These are phyloP conservation scores for Tolypocladium guangdongense DNA, from an alignment of 2,329 filamentous ascomycete genomes.

Conservation along the genomic window DNA sequence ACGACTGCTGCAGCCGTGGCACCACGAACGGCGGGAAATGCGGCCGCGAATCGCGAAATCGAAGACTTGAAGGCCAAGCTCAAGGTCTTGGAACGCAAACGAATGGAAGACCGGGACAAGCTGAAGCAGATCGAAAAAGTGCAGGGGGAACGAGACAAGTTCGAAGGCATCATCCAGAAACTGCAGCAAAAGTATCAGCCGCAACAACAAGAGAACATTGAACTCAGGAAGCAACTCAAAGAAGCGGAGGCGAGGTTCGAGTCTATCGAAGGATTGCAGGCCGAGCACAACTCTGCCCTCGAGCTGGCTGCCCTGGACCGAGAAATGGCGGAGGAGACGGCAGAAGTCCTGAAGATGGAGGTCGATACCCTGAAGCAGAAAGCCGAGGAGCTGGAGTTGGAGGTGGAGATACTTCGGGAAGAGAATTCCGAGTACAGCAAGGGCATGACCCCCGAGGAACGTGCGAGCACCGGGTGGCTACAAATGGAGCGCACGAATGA, in stretches of 20 bases:
- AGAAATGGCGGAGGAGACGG: slow-evolving; percentile 92
- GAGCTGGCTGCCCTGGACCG: slow-evolving; percentile 84
- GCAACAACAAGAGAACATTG: slow-evolving; percentile 67
- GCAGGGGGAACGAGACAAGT: slow-evolving; percentile 66
- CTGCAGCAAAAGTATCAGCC: slow-evolving; percentile 81
- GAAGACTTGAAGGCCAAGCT: slow-evolving; percentile 86
- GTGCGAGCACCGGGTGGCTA: slow-evolving; percentile 75
- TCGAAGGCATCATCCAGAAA: slow-evolving; percentile 79
- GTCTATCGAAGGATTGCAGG: slow-evolving; percentile 58
- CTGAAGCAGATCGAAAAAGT: slow-evolving; percentile 67
- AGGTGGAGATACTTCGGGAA: slow-evolving; percentile 75
- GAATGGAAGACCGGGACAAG: slow-evolving; percentile 75
- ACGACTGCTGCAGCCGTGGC: slow-evolving; percentile 17
- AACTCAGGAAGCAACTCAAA: slow-evolving; percentile 67
- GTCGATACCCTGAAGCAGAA: slow-evolving; percentile 65
- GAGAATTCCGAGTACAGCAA: slow-evolving; percentile 78
- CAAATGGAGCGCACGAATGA: slow-evolving; percentile 90
- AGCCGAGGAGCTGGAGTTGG: slow-evolving; percentile 74
- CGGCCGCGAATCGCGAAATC: slow-evolving; percentile 53
- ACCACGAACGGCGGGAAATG: slow-evolving; percentile 31
- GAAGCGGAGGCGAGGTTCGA: slow-evolving; percentile 62
- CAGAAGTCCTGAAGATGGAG: slow-evolving; percentile 72
- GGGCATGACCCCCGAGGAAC: slow-evolving; percentile 81
- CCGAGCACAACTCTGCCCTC: slow-evolving; percentile 73
- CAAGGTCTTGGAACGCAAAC: slow-evolving; percentile 76